Conservation (phyloP, 768 basidiomycete genomes). For the Trametes cingulata region DNA sequence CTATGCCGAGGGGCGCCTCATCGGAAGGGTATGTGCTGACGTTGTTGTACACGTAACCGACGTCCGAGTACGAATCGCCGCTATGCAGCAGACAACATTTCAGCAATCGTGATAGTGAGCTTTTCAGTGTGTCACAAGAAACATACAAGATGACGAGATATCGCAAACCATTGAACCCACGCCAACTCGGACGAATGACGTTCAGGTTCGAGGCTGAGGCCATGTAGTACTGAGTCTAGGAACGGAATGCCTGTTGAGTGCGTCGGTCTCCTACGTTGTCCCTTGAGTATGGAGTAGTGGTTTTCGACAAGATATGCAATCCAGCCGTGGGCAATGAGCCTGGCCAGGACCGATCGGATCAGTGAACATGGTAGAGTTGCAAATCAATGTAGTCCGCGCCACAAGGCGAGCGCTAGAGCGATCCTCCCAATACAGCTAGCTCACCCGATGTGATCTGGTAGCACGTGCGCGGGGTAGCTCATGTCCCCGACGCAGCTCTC, state of each 20-base stretch:
- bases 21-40: conserved; percentile 36
- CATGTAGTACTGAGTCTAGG: neutral
- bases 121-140: neutral
- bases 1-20: conserved; percentile 48
- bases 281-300: neutral
- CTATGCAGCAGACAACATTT: conserved; percentile 34
- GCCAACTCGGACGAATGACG: conserved; percentile 38
- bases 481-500: neutral
- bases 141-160: conserved; percentile 57
- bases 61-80: conserved; percentile 61
- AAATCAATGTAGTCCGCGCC: neutral
- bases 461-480: conserved; percentile 11
- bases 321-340: too few species aligned
- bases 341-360: neutral
- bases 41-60: conserved; percentile 27
- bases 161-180: conserved; percentile 42
- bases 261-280: neutral
- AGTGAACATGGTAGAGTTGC: neutral
- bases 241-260: neutral
- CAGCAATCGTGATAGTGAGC: too few species aligned
- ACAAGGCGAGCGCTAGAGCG: neutral
- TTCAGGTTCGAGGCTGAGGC: neutral
- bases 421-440: neutral
- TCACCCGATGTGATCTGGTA: neutral
- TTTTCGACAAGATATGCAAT: neutral